Base-by-base conservation (phyloP, 805 yeast species). In the Candida andamanensis region DNA sequence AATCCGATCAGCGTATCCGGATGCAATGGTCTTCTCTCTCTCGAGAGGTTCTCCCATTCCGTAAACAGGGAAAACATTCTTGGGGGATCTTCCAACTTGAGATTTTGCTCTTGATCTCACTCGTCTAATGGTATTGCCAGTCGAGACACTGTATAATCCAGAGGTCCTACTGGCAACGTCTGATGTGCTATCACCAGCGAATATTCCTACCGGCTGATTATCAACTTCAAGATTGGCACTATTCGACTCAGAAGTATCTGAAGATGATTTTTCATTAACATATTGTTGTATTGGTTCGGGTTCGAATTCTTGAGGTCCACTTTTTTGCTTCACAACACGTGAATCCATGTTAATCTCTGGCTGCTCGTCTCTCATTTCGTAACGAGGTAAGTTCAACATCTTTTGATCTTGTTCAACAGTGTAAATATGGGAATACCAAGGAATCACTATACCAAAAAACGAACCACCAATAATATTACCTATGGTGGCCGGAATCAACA, bases 381-480 rank as follows among this genome's bases (percentile, higher is more conserved):
- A 82, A 24, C 63, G 58, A 2, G 94, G 94, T 39, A 84, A 63
- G 16, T 78, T 68, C 50, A 83, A 59, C 27, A 63, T 49, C 41
- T 67, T 67, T 54, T 76, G 74, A 58, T 84, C 94, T 36, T 73
- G 60, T 49, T 84, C 94, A 23, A 84, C 85, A 23, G 76, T 83
- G 14, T 73, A 68, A 29, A 85, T 47, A 50, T 85, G 94, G 39
- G 80, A 61, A 46, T 81, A 85, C 72, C 77, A 85, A 6, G 92
- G 86, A 8, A 82, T 55, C 0, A 72, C 63, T 3, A 78, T 45
- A 4, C 80, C 79, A 51, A 85, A 85, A 18, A 74, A 62, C 1
- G 70, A 50, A 0, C 95, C 95, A n/a, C 95, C 95, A 18, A 85
- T 66, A 1, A 79, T 72, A 50, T 85, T 85, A 0, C 95, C 95